Base-by-base conservation (phyloP, 169 alveolate species). In the Plasmodium ovale region DNA sequence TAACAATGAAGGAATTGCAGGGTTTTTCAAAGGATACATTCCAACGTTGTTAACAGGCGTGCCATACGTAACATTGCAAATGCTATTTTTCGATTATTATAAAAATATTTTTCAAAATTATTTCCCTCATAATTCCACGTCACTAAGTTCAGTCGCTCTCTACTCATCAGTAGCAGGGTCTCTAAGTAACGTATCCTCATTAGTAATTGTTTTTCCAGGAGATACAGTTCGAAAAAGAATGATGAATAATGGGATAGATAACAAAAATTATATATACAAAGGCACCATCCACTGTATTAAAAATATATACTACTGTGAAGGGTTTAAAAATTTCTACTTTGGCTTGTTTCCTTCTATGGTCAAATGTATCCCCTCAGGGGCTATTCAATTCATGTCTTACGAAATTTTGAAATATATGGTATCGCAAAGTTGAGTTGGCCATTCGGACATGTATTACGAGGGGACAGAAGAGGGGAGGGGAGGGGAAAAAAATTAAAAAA, bases 211-310 rank as follows among this genome's bases (percentile, higher is more conserved):
- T 33, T 89, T 79, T 44, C 92, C 96, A 67, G 96, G 96, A 27
- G 98, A 95, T 71, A 95, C 98, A 3, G 96, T 95, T 31, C 85
- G 98, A 60, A 95, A 95, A 85, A 88, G 98, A 53, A 92, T 95
- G 94, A 95, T 95, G 97, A 93, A 92, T 82, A 94, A 95, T 85
- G 98, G 97, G 27, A 93, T 95, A 25, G 95, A 96, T 64, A 95
- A 94, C 49, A 93, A 92, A 39, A 87, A 91, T 33, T 87, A 72
- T 70, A 72, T 95, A 16, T 95, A 95, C 92, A 92, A 91, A 77
- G 87, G 74, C 49, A 79, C 97, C 27, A 49, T 92, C 1, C 92
- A 91, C 51, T 94, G 96, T 44, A 88, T 94, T 68, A 94, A 87
- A 79, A 58, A 79, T 71, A 94, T 94, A 54, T 72, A 91, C 77